These are phyloP conservation scores for Backusella tarrabulga DNA, from an alignment of 192 early-diverging fungal genomes.

Conservation along the genomic window DNA sequence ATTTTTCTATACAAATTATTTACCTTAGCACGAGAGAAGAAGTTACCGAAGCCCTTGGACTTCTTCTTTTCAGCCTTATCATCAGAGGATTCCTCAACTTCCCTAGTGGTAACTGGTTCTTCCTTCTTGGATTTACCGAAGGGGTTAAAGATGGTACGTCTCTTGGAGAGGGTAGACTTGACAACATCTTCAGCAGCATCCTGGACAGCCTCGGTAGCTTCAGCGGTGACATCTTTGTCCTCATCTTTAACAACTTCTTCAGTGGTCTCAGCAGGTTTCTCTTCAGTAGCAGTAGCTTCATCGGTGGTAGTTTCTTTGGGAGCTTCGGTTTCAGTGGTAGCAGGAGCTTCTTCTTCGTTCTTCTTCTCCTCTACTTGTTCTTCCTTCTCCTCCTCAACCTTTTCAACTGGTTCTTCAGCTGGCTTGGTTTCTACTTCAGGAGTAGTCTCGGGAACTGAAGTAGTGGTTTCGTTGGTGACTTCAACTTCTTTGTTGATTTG, in stretches of 20 bases:
- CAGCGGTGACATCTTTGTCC: constrained; percentile 12
- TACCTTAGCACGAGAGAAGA: constrained; percentile 16
- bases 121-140: constrained; percentile 15
- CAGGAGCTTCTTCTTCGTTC: background rate
- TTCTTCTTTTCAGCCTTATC: constrained; percentile 4
- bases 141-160: constrained; percentile 17
- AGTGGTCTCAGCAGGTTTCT: constrained; percentile 17
- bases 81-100: background rate
- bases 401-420: background rate
- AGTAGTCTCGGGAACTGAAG: background rate
- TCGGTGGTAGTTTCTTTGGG: background rate
- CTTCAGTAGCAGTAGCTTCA: background rate
- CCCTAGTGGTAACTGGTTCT: background rate
- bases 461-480: background rate
- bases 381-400: background rate
- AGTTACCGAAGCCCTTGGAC: background rate
- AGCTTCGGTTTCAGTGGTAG: background rate
- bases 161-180: constrained; percentile 6
- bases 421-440: background rate
- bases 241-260: constrained; percentile 16
- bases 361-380: constrained; percentile 1
- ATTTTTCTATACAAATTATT: background rate
- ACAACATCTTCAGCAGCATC: constrained; percentile 29
- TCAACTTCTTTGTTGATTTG: constrained; percentile 2
- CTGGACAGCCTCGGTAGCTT: background rate